A percentile compares a stretch with the other conserved stretches of the same genome.
These are phyloP conservation scores for Plasmopara muralis DNA, from an alignment of 352 stramenopile genomes.

Conservation along the genomic window DNA sequence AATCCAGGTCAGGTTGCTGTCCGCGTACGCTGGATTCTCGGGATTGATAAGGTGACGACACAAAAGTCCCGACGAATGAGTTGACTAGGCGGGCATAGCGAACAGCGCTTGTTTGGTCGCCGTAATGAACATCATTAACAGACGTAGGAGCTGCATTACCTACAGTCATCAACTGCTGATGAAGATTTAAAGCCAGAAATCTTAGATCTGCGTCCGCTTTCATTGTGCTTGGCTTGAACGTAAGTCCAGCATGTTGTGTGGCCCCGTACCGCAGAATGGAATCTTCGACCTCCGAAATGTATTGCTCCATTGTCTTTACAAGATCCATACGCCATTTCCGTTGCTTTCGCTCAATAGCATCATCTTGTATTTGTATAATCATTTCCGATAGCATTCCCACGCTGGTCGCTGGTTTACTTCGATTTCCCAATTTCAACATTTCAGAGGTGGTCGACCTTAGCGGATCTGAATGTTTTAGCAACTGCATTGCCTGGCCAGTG, in stretches of 20 bases:
- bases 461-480: slow-evolving; percentile 9
- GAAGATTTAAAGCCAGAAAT: slow-evolving; percentile 78
- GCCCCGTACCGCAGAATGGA: slow-evolving; percentile 70
- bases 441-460: slow-evolving; percentile 10
- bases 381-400: slow-evolving; percentile 81
- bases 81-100: slow-evolving; percentile 51
- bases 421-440: slow-evolving; percentile 14
- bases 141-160: slow-evolving; percentile 62
- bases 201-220: slow-evolving; percentile 73
- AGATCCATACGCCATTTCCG: slow-evolving; percentile 73
- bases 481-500: slow-evolving; percentile 9
- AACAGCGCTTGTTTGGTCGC: slow-evolving; percentile 27
- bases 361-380: slow-evolving; percentile 83
- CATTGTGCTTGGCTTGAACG: slow-evolving; percentile 85
- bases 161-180: slow-evolving; percentile 78
- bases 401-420: slow-evolving; percentile 29
- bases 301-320: slow-evolving; percentile 69
- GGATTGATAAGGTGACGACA: slow-evolving; percentile 33
- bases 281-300: slow-evolving; percentile 74
- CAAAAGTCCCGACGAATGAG: slow-evolving; percentile 44
- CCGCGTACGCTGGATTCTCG: slow-evolving; percentile 24
- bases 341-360: slow-evolving; percentile 71
- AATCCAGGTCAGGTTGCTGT: slow-evolving; percentile 24
- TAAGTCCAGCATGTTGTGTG: slow-evolving; percentile 56
- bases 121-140: slow-evolving; percentile 40